Percentiles rank a stretch among this genome's conserved stretches.
Evolutionary conservation across 345 rosid genomes (phyloP).

Genomic region (Eucalyptus marginata): DNA sequence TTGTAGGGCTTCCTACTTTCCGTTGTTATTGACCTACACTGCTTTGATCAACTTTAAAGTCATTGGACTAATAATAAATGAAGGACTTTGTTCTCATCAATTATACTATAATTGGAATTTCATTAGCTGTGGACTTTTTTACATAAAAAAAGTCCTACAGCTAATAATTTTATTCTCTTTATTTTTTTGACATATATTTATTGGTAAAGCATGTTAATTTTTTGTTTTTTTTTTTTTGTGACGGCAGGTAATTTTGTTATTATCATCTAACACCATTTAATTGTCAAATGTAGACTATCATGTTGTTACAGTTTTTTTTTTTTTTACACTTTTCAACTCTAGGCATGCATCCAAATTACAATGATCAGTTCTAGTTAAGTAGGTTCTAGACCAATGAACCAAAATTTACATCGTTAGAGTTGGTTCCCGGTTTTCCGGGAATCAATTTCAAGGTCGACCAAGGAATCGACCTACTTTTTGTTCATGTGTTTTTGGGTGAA

Average conservation of each 20-base stretch:
- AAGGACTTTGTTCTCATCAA: background rate
- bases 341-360: background rate
- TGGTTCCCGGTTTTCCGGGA: background rate
- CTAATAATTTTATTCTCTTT: background rate
- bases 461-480: background rate
- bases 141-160: background rate
- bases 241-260: background rate
- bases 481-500: background rate
- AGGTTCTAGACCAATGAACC: background rate
- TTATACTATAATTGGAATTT: background rate
- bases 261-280: background rate
- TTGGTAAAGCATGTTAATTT: background rate
- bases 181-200: no score
- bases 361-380: background rate
- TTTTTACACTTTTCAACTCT: background rate
- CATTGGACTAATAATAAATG: background rate
- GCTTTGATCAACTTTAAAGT: background rate
- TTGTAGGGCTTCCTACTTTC: background rate
- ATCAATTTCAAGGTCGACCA: background rate
- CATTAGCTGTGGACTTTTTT: background rate
- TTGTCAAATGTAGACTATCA: background rate
- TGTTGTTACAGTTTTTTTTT: background rate
- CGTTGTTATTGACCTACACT: background rate
- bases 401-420: background rate
- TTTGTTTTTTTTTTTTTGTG: background rate